Evolutionary conservation across 495 filamentous ascomycete genomes (phyloP).

Genomic region (Neurospora pannonica): DNA sequence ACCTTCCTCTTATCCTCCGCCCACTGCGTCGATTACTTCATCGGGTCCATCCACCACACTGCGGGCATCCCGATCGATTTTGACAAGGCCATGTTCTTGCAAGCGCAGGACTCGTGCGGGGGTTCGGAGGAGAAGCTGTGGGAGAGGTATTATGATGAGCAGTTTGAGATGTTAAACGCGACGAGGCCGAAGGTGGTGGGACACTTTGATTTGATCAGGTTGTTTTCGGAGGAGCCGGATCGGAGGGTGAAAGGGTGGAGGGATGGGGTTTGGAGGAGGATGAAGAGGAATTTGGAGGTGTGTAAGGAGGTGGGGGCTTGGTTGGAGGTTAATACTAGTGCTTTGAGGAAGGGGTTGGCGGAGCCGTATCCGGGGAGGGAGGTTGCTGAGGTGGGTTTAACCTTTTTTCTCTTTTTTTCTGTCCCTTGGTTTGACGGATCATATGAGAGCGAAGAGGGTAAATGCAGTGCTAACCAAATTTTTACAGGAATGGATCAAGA

Average conservation of each 20-base stretch:
- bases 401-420: neutral
- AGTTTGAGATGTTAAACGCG: conserved; percentile 68
- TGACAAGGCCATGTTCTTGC: conserved; percentile 52
- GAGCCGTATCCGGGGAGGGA: conserved; percentile 80
- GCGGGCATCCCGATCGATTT: conserved; percentile 83
- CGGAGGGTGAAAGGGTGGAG: conserved; percentile 41
- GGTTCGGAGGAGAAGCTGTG: conserved; percentile 61
- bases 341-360: conserved; percentile 75
- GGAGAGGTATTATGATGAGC: conserved; percentile 76
- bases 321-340: conserved; percentile 80
- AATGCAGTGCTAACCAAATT: too few species aligned
- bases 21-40: conserved; percentile 69
- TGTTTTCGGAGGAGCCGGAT: conserved; percentile 62
- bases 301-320: conserved; percentile 67
- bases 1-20: conserved; percentile 41
- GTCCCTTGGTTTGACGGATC: neutral
- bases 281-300: conserved; percentile 63
- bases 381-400: conserved; percentile 60
- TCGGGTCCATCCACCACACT: conserved; percentile 88
- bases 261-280: conserved; percentile 57
- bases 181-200: conserved; percentile 74
- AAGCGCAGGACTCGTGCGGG: conserved; percentile 4
- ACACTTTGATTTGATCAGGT: conserved; percentile 85
- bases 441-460: too few species aligned
- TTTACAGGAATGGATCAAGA: conserved; percentile 33